These are phyloP conservation scores for Eutrema heterophyllum DNA, from an alignment of 345 rosid species.

Conservation along the genomic window DNA sequence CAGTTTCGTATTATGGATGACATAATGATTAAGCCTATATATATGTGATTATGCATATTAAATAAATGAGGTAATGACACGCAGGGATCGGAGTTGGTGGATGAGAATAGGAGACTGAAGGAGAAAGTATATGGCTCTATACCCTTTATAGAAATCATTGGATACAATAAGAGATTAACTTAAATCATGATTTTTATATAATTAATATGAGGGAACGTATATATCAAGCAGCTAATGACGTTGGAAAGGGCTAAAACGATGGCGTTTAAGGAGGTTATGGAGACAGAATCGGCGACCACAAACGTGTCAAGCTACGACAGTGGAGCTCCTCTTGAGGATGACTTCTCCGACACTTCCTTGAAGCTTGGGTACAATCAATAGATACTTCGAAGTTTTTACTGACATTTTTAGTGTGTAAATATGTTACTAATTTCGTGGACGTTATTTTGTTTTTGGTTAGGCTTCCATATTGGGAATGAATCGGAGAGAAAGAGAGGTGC, in stretches of 20 bases:
- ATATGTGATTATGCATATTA: neutral
- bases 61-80: neutral
- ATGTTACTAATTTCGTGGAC: neutral
- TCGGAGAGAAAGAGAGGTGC: neutral
- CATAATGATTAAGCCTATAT: neutral
- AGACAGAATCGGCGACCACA: constrained; percentile 51
- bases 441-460: neutral
- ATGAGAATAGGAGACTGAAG: constrained; percentile 65
- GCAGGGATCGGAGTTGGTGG: constrained; percentile 70
- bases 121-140: constrained; percentile 44
- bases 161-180: neutral
- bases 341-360: constrained; percentile 71
- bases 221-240: neutral
- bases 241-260: constrained; percentile 15
- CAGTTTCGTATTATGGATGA: neutral
- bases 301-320: constrained; percentile 42
- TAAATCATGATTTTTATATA: neutral
- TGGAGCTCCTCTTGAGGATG: constrained; percentile 47
- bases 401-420: too few relatives aligned
- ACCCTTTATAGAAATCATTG: neutral
- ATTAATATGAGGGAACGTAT: neutral
- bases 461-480: constrained; percentile 23
- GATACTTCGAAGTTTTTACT: too few relatives aligned
- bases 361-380: constrained; percentile 53
- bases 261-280: constrained; percentile 43